A percentile compares a stretch with the other conserved stretches of the same genome.
phyloP scores from a whole-genome alignment of 768 basidiomycete species.

The Lactarius akahatsu region DNA sequence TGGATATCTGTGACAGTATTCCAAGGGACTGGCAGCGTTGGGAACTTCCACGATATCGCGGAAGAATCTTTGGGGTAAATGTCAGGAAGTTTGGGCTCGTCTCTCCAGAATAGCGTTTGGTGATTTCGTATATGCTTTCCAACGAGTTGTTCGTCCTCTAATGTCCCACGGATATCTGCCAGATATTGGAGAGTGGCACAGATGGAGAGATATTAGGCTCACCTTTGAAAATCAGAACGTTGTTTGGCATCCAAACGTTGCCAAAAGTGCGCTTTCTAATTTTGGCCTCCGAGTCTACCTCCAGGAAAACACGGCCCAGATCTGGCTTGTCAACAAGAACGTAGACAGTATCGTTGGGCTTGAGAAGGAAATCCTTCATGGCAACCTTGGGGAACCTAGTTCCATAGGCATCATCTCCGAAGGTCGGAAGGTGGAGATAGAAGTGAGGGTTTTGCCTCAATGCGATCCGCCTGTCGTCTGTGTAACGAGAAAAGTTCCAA shows the following conservation, averaged over 20 bases:
- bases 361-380: background rate
- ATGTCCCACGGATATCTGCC: background rate
- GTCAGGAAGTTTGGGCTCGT: background rate
- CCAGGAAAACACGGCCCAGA: background rate
- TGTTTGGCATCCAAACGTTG: background rate
- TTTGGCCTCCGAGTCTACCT: background rate
- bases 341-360: constrained; percentile 6
- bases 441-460: constrained; percentile 9
- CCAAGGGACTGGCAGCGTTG: background rate
- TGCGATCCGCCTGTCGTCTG: background rate
- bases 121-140: background rate
- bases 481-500: constrained; percentile 12
- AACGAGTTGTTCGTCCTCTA: constrained; percentile 5
- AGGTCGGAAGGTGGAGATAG: constrained; percentile 4
- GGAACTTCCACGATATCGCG: background rate
- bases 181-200: background rate
- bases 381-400: background rate
- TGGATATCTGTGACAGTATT: background rate
- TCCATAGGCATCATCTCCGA: background rate
- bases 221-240: constrained; percentile 8
- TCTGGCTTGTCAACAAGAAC: constrained; percentile 7
- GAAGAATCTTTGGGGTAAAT: background rate
- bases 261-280: background rate
- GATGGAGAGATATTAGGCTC: background rate
- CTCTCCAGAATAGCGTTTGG: background rate